A percentile compares a stretch with the other conserved stretches of the same genome.
These are phyloP conservation scores for Rhododendron ferrugineum DNA, from an alignment of 148 eudicot species.

Conservation along the genomic window DNA sequence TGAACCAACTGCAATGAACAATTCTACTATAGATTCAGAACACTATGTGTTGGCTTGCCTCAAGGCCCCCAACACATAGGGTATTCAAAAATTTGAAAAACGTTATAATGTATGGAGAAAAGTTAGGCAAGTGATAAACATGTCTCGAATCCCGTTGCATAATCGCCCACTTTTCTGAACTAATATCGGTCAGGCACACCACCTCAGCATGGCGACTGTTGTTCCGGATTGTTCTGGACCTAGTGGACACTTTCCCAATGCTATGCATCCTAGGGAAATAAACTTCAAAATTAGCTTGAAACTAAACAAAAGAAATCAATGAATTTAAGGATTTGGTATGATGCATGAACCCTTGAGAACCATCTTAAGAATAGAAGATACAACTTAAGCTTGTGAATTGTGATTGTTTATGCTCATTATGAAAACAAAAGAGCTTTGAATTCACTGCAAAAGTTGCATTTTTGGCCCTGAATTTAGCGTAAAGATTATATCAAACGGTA, in stretches of 20 bases:
- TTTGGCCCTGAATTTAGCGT: neutral
- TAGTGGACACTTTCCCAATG: neutral
- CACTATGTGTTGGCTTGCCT: too few relatives aligned
- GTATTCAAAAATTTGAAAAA: too few relatives aligned
- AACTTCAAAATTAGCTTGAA: neutral
- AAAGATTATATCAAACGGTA: neutral
- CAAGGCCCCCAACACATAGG: too few relatives aligned
- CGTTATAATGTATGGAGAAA: too few relatives aligned
- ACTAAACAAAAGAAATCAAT: neutral
- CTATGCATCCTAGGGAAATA: neutral
- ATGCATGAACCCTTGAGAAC: neutral
- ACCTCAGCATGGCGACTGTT: neutral
- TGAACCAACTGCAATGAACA: too few relatives aligned
- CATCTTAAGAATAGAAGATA: neutral
- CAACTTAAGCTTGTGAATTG: neutral
- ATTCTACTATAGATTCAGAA: too few relatives aligned
- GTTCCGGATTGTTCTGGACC: neutral
- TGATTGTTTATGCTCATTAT: neutral
- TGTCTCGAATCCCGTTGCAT: too few relatives aligned
- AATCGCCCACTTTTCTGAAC: neutral
- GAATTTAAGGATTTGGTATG: neutral
- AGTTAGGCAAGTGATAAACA: too few relatives aligned
- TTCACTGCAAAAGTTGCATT: neutral
- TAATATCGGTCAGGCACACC: neutral
- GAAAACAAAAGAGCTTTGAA: neutral